Conservation (phyloP, 331 rosid species). For the Prunus yedoensis region DNA sequence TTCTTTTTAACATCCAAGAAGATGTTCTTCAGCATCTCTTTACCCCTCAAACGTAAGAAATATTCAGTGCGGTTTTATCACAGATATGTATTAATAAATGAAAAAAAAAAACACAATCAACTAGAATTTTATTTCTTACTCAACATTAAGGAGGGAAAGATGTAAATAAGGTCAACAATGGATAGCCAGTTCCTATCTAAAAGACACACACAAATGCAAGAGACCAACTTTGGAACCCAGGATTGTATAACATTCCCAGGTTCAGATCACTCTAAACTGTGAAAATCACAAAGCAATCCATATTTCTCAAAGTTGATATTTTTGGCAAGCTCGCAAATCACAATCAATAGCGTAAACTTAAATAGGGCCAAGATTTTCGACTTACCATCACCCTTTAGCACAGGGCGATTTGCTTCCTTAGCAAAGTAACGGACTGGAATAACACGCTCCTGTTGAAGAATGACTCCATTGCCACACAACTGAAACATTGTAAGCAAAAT, state of each 20-base stretch:
- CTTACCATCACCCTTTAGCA: conserved; percentile 93
- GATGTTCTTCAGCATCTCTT: conserved; percentile 85
- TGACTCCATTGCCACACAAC: conserved; percentile 61
- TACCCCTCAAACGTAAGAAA: conserved; percentile 28
- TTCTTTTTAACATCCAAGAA: conserved; percentile 80
- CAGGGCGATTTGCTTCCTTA: conserved; percentile 58
- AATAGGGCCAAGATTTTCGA: not conserved
- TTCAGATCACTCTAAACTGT: not conserved
- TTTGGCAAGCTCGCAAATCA: not conserved
- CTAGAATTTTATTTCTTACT: not conserved
- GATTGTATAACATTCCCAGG: not conserved
- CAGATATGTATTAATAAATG: not conserved
- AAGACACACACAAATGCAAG: not conserved
- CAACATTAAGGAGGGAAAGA: too few species aligned
- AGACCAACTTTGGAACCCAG: not conserved
- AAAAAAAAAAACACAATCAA: conserved; percentile 3
- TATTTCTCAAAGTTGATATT: not conserved
- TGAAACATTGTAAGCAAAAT: conserved; percentile 23
- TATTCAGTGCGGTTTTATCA: conserved; percentile 24
- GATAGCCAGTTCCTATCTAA: not conserved
- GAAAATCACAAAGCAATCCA: not conserved
- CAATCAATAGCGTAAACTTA: not conserved
- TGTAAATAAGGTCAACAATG: not conserved
- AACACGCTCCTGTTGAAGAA: conserved; percentile 62
- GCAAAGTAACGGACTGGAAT: conserved; percentile 80